Conservation (phyloP, 176 grass and related monocot species). For the Musa itinerans region DNA sequence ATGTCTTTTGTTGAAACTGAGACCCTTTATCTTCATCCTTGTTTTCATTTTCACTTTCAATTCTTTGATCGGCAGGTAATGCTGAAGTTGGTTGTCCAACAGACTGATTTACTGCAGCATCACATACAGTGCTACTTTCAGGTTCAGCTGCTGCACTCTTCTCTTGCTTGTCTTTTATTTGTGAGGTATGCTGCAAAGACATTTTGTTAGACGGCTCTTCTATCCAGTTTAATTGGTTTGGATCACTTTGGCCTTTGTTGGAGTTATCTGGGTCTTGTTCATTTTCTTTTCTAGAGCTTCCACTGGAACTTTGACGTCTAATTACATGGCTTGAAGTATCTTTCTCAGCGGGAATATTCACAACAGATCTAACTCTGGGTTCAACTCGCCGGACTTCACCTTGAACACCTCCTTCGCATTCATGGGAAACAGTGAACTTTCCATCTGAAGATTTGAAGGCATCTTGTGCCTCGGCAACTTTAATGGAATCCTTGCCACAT, state of each 20-base stretch:
- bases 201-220: background rate
- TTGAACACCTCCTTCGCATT: constrained; percentile 26
- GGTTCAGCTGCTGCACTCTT: background rate
- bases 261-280: constrained; percentile 21
- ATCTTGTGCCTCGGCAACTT: background rate
- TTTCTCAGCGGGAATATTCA: constrained; percentile 39
- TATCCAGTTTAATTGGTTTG: background rate
- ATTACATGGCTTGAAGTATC: constrained; percentile 31
- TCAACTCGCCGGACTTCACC: constrained; percentile 11
- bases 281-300: constrained; percentile 17
- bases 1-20: constrained; percentile 83
- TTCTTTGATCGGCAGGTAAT: background rate
- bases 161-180: background rate
- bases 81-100: background rate
- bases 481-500: background rate
- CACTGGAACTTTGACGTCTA: background rate
- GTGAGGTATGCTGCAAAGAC: background rate
- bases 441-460: background rate
- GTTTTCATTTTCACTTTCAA: background rate
- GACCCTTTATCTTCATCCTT: constrained; percentile 17
- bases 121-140: background rate
- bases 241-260: background rate
- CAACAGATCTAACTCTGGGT: constrained; percentile 60
- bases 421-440: constrained; percentile 11
- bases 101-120: background rate